These are phyloP conservation scores for Phytophthora boehmeriae DNA, from an alignment of 352 stramenopile species.

Conservation along the genomic window DNA sequence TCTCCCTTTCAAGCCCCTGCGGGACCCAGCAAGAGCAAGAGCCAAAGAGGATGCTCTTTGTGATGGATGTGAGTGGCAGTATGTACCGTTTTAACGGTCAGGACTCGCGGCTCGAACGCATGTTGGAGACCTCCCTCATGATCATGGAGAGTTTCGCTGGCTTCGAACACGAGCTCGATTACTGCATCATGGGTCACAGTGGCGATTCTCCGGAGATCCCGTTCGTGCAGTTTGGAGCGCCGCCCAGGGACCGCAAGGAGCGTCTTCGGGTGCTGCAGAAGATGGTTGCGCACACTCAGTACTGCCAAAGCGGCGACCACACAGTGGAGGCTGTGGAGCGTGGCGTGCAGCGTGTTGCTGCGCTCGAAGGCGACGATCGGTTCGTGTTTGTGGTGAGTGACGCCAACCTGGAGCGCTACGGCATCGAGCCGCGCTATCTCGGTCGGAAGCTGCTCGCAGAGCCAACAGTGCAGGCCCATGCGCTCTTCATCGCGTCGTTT, in stretches of 20 bases:
- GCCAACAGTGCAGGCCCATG: conserved; percentile 67
- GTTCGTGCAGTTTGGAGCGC: conserved; percentile 90
- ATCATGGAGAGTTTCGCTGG: conserved; percentile 96
- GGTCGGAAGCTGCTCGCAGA: conserved; percentile 60
- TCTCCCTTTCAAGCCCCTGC: conserved; percentile 43
- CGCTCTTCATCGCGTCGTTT: conserved; percentile 88
- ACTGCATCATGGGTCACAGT: conserved; percentile 93
- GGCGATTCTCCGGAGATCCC: conserved; percentile 88
- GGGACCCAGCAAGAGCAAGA: conserved; percentile 31
- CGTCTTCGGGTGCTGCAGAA: conserved; percentile 91
- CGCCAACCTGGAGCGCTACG: conserved; percentile 95
- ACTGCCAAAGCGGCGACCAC: conserved; percentile 93
- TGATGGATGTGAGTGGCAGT: conserved; percentile 93
- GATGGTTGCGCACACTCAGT: conserved; percentile 96
- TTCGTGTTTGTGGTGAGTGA: conserved; percentile 96
- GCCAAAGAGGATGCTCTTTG: conserved; percentile 89
- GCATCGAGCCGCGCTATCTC: conserved; percentile 66
- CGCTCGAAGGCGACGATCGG: conserved; percentile 72
- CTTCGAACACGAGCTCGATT: conserved; percentile 90
- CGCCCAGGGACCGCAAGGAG: conserved; percentile 87
- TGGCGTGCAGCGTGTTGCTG: conserved; percentile 72
- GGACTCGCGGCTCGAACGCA: conserved; percentile 90
- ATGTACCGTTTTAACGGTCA: conserved; percentile 96
- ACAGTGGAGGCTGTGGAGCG: conserved; percentile 92
- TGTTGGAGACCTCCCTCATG: conserved; percentile 94